phyloP scores from a whole-genome alignment of 1,284 basidiomycete species.

The Irpex rosettiformis region DNA sequence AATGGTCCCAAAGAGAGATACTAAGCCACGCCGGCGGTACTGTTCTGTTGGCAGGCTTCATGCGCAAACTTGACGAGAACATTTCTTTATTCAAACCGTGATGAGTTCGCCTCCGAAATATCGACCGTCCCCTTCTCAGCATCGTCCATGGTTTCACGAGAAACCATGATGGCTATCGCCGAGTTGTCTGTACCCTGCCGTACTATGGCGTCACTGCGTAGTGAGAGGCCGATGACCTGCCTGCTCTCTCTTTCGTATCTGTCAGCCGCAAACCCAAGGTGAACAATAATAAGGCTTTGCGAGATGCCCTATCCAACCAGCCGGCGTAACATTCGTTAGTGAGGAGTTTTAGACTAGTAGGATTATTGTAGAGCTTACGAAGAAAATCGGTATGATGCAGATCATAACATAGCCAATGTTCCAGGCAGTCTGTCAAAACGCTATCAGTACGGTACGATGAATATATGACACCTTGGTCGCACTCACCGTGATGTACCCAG shows the following conservation, averaged over 20 bases:
- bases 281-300: conserved; percentile 15
- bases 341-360: not conserved
- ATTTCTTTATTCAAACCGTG: no score
- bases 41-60: no score
- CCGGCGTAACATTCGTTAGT: no score
- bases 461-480: no score
- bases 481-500: conserved; percentile 18
- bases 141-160: not conserved
- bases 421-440: not conserved
- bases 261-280: not conserved
- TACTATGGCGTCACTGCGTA: not conserved
- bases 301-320: conserved; percentile 15
- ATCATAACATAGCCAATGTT: conserved; percentile 10
- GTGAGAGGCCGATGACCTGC: not conserved
- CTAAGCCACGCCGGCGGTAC: no score
- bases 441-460: no score
- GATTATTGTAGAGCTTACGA: not conserved
- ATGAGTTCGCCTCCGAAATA: no score
- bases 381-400: conserved; percentile 10
- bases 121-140: not conserved
- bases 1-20: no score
- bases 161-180: not conserved
- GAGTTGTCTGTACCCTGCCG: not conserved
- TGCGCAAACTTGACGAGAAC: no score
- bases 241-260: not conserved